Evolutionary conservation across 2,329 filamentous ascomycete genomes (phyloP).

Genomic region (Cryoendolithus antarcticus): DNA sequence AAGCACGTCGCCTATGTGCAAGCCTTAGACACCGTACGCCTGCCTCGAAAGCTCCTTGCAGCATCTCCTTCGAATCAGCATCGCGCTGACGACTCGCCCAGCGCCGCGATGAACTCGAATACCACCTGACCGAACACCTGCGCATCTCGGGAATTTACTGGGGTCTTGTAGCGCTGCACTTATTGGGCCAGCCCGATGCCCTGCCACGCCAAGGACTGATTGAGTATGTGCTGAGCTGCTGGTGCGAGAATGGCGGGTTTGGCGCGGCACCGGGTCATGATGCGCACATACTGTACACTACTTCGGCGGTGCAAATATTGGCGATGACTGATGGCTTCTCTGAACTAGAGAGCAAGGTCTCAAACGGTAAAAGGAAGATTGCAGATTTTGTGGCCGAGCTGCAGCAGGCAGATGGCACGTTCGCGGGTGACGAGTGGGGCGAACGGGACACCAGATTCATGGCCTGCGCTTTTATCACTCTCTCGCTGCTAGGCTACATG

Average conservation of each 20-base stretch:
- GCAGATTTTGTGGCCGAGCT: slow-evolving; percentile 71
- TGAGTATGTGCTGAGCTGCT: slow-evolving; percentile 89
- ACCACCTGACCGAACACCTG: slow-evolving; percentile 95
- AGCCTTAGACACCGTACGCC: slow-evolving; percentile 68
- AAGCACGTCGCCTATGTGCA: slow-evolving; percentile 88
- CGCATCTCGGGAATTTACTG: slow-evolving; percentile 94
- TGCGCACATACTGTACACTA: slow-evolving; percentile 89
- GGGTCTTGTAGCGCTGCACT: slow-evolving; percentile 79
- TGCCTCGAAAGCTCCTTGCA: slow-evolving; percentile 4
- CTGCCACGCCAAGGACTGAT: slow-evolving; percentile 71
- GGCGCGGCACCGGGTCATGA: slow-evolving; percentile 90
- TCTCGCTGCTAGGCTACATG: slow-evolving; percentile 69
- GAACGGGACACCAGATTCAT: slow-evolving; percentile 92
- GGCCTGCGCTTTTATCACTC: slow-evolving; percentile 76
- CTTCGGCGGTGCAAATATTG: slow-evolving; percentile 88
- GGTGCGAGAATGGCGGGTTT: slow-evolving; percentile 80
- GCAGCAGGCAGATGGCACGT: slow-evolving; percentile 73
- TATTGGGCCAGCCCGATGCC: slow-evolving; percentile 69
- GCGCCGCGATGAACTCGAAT: slow-evolving; percentile 89
- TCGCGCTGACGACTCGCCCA: slow-evolving; percentile 26
- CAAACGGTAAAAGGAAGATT: slow-evolving; percentile 56
- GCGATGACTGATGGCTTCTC: slow-evolving; percentile 74
- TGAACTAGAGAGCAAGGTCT: slow-evolving; percentile 61
- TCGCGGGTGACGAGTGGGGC: slow-evolving; percentile 91
- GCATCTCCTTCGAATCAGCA: slow-evolving; percentile 6